These are phyloP conservation scores for Capronia americana DNA, from an alignment of 2,329 filamentous ascomycete species.

Conservation along the genomic window DNA sequence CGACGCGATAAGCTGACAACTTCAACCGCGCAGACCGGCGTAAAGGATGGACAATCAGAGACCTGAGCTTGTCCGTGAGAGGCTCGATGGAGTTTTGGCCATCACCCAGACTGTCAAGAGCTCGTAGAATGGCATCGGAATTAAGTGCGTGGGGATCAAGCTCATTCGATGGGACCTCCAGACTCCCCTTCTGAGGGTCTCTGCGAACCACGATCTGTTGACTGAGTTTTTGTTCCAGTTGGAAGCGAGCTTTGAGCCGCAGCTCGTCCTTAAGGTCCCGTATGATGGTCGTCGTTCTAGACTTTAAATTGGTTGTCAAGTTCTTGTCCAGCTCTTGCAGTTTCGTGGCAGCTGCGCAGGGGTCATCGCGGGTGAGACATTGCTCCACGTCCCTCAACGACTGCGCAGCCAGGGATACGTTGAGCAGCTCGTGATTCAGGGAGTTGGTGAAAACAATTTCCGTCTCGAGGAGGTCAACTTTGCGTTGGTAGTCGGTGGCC, in stretches of 20 bases:
- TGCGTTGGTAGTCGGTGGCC: slow-evolving; percentile 66
- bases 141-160: slow-evolving; percentile 11
- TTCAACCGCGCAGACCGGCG: slow-evolving; percentile 27
- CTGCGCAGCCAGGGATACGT: slow-evolving; percentile 22
- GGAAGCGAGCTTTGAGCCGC: slow-evolving; percentile 29
- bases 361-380: slow-evolving; percentile 24
- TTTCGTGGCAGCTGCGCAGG: slow-evolving; percentile 30
- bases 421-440: slow-evolving; percentile 30
- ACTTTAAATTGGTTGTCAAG: slow-evolving; percentile 14
- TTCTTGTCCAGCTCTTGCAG: slow-evolving; percentile 27
- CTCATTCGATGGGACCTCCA: slow-evolving; percentile 26
- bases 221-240: slow-evolving; percentile 30
- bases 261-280: slow-evolving; percentile 34
- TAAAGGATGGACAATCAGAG: slow-evolving; percentile 33
- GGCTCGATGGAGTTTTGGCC: slow-evolving; percentile 28
- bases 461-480: slow-evolving; percentile 61
- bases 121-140: slow-evolving; percentile 27
- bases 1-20: slow-evolving; percentile 34
- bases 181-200: slow-evolving; percentile 18
- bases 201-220: slow-evolving; percentile 27
- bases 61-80: slow-evolving; percentile 31
- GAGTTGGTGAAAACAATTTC: slow-evolving; percentile 67
- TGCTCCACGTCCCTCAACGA: slow-evolving; percentile 33
- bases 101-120: slow-evolving; percentile 30
- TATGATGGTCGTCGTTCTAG: slow-evolving; percentile 25